Evolutionary conservation across 2,329 filamentous ascomycete genomes (phyloP).

Genomic region (Zymoseptoria passerinii): DNA sequence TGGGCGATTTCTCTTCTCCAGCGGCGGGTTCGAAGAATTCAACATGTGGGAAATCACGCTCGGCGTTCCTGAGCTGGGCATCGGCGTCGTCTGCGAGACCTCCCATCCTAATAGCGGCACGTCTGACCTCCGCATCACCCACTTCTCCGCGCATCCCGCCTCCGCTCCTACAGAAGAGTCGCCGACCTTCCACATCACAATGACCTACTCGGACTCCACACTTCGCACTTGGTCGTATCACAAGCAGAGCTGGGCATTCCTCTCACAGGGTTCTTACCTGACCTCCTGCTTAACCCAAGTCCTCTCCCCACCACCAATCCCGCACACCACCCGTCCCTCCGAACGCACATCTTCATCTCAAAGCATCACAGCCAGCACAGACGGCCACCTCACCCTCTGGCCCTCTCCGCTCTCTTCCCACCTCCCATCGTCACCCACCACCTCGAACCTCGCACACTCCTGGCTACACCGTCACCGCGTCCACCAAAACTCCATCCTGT

Average conservation of each 20-base stretch:
- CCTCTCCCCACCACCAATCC: slow-evolving; percentile 41
- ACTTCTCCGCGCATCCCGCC: slow-evolving; percentile 54
- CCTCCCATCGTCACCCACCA: neutral
- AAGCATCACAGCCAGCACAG: slow-evolving; percentile 66
- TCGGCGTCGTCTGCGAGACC: slow-evolving; percentile 47
- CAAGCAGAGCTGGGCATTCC: slow-evolving; percentile 27
- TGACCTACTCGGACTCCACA: slow-evolving; percentile 78
- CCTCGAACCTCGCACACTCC: neutral
- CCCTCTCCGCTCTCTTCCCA: too few species aligned
- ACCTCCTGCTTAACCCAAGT: slow-evolving; percentile 61
- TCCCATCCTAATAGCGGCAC: slow-evolving; percentile 43
- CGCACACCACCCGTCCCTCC: slow-evolving; percentile 36
- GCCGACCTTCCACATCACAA: slow-evolving; percentile 50
- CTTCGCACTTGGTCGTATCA: slow-evolving; percentile 45
- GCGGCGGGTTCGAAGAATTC: slow-evolving; percentile 81
- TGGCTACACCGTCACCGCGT: slow-evolving; percentile 41
- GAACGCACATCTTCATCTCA: slow-evolving; percentile 34
- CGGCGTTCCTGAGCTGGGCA: slow-evolving; percentile 40
- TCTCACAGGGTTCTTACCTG: slow-evolving; percentile 36
- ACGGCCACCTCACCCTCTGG: slow-evolving; percentile 66
- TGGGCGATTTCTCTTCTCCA: slow-evolving; percentile 69
- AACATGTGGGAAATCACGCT: slow-evolving; percentile 65
- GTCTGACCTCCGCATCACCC: slow-evolving; percentile 69
- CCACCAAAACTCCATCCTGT: slow-evolving; percentile 77
- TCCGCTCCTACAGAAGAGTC: slow-evolving; percentile 3